Evolutionary conservation across 192 early-diverging fungal genomes (phyloP), one percentile per base, ranked within the genome.

Genomic region (Backusella parvicylindrica): DNA sequence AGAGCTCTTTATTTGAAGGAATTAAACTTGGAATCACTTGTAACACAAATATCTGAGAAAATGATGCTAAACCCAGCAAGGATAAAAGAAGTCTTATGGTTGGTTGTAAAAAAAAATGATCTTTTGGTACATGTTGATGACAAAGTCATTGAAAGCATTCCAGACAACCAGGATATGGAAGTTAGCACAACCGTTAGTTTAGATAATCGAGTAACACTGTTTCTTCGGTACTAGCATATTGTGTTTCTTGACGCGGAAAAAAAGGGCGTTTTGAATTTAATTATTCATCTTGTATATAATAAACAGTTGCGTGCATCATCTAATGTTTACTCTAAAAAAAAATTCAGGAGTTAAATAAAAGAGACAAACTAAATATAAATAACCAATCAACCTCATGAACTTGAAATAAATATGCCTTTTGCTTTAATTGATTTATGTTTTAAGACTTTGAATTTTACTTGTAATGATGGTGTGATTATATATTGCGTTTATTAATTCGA

Each of bases 1-100:
- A 80, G 87, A 1, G 92, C 90, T 0, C 75, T 92, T 13, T 93
- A 93, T 70, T 84, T 93, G 4, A 88, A 92, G 66, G 83, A 82
- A 13, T 74, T 86, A 23, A 82, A 84, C 7, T 77, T 88, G 2
- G 75, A 82, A 28, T 84, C 90, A 18, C 75, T 91, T 18, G 80
- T 82, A 6, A 26, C 78, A 0, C 87, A 89, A 66, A 72, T 92
- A 21, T 74, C 78, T 11, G 82, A 81, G 32, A 89, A 84, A 36
- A 74, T 92, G 71, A 84, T 23, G 12, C 53, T 60, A 28, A n/a
- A 60, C 23, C 23, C 53, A 60, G 21, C 26, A 23, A 60, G 21
- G 26, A 23, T 60, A 11, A 60, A 60, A 60, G 26, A 60, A 28
- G 53, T 60, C 8, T 28, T 60, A 28, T 60, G 53, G 53, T 60